These are phyloP conservation scores for Arthroderma sp. DNA, from an alignment of 2,329 filamentous ascomycete species.

Conservation along the genomic window DNA sequence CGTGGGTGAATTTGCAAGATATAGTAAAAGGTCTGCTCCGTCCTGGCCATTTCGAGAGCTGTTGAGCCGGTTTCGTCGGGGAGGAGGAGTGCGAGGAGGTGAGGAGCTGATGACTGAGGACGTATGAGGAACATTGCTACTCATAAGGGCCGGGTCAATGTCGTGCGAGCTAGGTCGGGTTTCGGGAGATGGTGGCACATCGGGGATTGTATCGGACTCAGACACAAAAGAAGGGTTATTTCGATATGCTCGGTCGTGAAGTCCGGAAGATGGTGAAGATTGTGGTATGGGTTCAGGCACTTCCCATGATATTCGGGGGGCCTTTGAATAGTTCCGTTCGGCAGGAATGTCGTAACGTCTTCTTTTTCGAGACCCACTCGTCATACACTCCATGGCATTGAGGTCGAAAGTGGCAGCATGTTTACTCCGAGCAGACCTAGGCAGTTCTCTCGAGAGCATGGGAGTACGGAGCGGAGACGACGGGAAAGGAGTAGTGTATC, in stretches of 20 bases:
- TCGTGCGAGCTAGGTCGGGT: slow-evolving; percentile 49
- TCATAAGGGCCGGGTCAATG: slow-evolving; percentile 61
- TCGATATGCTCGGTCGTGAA: slow-evolving; percentile 58
- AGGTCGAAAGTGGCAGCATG: slow-evolving; percentile 33
- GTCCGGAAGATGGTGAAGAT: slow-evolving; percentile 73
- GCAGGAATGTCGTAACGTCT: slow-evolving; percentile 50
- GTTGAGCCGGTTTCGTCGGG: slow-evolving; percentile 40
- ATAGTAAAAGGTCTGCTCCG: slow-evolving; percentile 66
- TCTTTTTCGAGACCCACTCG: slow-evolving; percentile 50
- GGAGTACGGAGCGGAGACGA: slow-evolving; percentile 75
- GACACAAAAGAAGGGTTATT: slow-evolving; percentile 64
- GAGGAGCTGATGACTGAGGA: slow-evolving; percentile 56
- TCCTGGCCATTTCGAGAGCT: slow-evolving; percentile 55
- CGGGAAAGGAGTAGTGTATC: slow-evolving; percentile 44
- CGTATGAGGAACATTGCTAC: slow-evolving; percentile 20
- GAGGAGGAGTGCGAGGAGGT: slow-evolving; percentile 68
- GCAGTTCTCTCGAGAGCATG: slow-evolving; percentile 72
- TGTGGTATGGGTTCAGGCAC: slow-evolving; percentile 62
- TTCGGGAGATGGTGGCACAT: slow-evolving; percentile 26
- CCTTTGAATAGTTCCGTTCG: slow-evolving; percentile 41
- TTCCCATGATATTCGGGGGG: slow-evolving; percentile 57
- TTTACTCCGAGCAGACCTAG: slow-evolving; percentile 37
- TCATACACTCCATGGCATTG: slow-evolving; percentile 30
- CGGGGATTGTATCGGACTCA: slow-evolving; percentile 53
- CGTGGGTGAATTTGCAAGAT: slow-evolving; percentile 82